These are phyloP conservation scores for Daldinia childiae DNA, from an alignment of 495 filamentous ascomycete species.

Conservation along the genomic window DNA sequence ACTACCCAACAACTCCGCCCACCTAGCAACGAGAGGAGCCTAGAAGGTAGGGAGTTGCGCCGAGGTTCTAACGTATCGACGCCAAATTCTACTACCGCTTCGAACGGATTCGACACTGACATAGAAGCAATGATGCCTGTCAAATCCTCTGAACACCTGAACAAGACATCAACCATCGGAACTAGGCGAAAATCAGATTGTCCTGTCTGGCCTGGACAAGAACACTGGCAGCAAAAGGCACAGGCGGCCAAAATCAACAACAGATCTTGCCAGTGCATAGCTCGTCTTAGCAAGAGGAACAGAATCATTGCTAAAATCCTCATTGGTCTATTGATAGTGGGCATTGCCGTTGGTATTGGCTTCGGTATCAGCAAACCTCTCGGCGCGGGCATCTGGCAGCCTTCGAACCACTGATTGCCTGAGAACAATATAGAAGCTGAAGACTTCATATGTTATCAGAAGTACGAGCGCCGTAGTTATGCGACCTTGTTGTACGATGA, in stretches of 20 bases:
- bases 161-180: conserved; percentile 47
- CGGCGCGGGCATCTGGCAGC: conserved; percentile 58
- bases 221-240: conserved; percentile 60
- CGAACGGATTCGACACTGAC: conserved; percentile 60
- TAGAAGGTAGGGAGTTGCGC: conserved; percentile 28
- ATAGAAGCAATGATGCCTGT: conserved; percentile 57
- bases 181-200: conserved; percentile 51
- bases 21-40: conserved; percentile 40
- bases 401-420: conserved; percentile 26
- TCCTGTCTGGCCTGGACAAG: conserved; percentile 61
- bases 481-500: neutral
- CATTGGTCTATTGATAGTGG: conserved; percentile 56
- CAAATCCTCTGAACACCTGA: conserved; percentile 36
- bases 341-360: conserved; percentile 58
- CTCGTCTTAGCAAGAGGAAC: conserved; percentile 57
- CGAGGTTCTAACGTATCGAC: conserved; percentile 51
- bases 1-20: conserved; percentile 42
- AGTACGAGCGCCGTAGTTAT: neutral
- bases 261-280: conserved; percentile 55
- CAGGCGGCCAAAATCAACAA: conserved; percentile 57
- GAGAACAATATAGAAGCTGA: neutral
- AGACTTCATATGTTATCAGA: neutral
- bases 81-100: conserved; percentile 45
- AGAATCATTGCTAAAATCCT: conserved; percentile 55
- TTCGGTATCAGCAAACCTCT: conserved; percentile 62